A percentile compares a stretch with the other conserved stretches of the same genome.
Conservation (phyloP, 305 asterid genomes). For the Withania somnifera region DNA sequence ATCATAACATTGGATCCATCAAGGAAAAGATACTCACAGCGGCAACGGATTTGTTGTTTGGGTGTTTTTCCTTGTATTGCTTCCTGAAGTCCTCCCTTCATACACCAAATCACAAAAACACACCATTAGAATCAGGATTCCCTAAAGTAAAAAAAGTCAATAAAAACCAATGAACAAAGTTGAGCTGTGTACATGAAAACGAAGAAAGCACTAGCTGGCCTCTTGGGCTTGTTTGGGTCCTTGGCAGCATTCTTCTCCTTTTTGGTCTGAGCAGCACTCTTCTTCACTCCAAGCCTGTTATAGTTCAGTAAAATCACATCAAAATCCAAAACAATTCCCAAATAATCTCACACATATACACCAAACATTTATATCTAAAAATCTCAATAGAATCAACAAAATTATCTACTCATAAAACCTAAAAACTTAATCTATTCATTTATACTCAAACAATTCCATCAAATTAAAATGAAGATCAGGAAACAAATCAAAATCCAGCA, state of each 20-base stretch:
- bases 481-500: too few species aligned
- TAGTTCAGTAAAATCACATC: too few species aligned
- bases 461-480: too few species aligned
- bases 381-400: background rate
- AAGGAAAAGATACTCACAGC: constrained; percentile 19
- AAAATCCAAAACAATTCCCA: background rate
- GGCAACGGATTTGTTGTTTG: constrained; percentile 45
- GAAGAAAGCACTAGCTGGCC: constrained; percentile 57
- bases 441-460: too few species aligned
- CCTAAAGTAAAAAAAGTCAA: background rate
- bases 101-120: background rate
- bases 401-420: background rate
- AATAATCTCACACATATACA: background rate
- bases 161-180: background rate
- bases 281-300: constrained; percentile 65
- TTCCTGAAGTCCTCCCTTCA: constrained; percentile 63
- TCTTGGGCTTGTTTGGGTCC: constrained; percentile 62
- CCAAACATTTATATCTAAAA: too few species aligned
- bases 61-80: constrained; percentile 44
- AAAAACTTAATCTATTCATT: background rate
- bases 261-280: constrained; percentile 23
- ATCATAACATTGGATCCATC: background rate
- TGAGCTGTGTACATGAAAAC: constrained; percentile 39
- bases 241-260: constrained; percentile 32
- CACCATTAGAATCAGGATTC: background rate